Evolutionary conservation across 495 filamentous ascomycete species (phyloP), one percentile per base, ranked within the genome.

Genomic region (Pseudevernia furfuracea): DNA sequence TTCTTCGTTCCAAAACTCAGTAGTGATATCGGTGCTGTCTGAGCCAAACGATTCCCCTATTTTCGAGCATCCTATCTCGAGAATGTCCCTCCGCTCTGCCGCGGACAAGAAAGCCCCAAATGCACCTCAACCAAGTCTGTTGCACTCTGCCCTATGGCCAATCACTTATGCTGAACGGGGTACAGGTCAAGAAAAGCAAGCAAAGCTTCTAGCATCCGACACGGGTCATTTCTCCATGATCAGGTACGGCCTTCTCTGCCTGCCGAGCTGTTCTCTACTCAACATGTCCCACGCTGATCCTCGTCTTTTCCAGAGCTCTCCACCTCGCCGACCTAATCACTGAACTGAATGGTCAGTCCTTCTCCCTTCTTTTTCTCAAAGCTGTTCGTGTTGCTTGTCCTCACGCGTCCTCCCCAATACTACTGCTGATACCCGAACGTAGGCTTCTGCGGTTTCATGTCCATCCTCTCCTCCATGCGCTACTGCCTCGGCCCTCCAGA

Each of bases 251-350:
- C 63, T 55, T 53, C 49, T 19, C 32, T 32, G 25, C 25, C 28
- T 30, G 25, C 52, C 56, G 36, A 46, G 48, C 34, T 58, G 15
- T 56, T 21, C 56, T 59, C 32, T 19, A 37, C 37, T 64, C 66
- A 68, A 65, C 41, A 36, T 53, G 12, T 30, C 61, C 58, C 71
- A 72, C 25, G 72, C 64, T 53, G 44, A 66, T 25, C 32, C 44
- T 70, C 66, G 19, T 55, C 60, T 19, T 17, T 19, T 32, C 58
- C 63, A 90, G 88, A 73, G 90, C 92, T 64, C 81, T 97, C 66
- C 94, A 98, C 72, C 84, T 97, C 64, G 94, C 94, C 23, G 94
- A 98, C 77, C 79, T 95, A 49, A 96, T 98, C 69, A 98, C 94
- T 34, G 91, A 95, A 72, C 76, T 97, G 53, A 98, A 98, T 75